A percentile compares a stretch with the other conserved stretches of the same genome.
These are phyloP conservation scores for Clathrospora elynae DNA, from an alignment of 2,329 filamentous ascomycete genomes.

Conservation along the genomic window DNA sequence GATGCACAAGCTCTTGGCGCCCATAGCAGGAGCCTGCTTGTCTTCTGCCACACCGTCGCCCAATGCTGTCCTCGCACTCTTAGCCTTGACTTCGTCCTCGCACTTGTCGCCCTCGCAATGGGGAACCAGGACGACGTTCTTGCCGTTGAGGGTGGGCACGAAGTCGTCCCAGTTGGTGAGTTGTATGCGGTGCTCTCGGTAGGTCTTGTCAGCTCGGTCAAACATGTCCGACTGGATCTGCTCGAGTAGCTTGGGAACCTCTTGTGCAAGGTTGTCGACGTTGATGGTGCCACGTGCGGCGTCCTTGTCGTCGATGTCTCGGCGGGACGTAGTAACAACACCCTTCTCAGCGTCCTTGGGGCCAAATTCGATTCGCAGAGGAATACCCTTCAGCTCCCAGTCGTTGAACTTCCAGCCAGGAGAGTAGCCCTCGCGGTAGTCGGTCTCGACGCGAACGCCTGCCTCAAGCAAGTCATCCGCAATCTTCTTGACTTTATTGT, in stretches of 20 bases:
- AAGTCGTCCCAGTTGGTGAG: constrained; percentile 90
- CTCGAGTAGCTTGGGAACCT: constrained; percentile 81
- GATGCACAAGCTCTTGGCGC: constrained; percentile 77
- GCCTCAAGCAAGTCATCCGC: constrained; percentile 70
- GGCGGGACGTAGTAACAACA: constrained; percentile 82
- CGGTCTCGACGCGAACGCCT: constrained; percentile 77
- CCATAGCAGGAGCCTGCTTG: constrained; percentile 74
- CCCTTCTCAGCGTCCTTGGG: constrained; percentile 89
- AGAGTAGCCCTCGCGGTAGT: constrained; percentile 85
- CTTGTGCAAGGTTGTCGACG: constrained; percentile 72
- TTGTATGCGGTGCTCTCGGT: constrained; percentile 77
- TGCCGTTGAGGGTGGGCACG: constrained; percentile 83
- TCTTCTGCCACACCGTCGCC: constrained; percentile 73
- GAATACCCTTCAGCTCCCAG: constrained; percentile 96
- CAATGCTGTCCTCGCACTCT: constrained; percentile 77
- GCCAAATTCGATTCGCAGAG: constrained; percentile 91
- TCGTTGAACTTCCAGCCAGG: constrained; percentile 99
- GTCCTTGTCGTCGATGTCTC: constrained; percentile 80
- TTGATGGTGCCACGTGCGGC: constrained; percentile 66
- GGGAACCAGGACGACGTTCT: constrained; percentile 91
- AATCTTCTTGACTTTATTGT: constrained; percentile 75
- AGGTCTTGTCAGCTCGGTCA: constrained; percentile 75
- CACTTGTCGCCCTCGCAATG: constrained; percentile 84
- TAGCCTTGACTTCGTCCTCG: constrained; percentile 93
- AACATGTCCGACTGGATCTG: constrained; percentile 86